Evolutionary conservation across 371 early-diverging fungal species (phyloP).

Genomic region (Rhizopus stolonifer): DNA sequence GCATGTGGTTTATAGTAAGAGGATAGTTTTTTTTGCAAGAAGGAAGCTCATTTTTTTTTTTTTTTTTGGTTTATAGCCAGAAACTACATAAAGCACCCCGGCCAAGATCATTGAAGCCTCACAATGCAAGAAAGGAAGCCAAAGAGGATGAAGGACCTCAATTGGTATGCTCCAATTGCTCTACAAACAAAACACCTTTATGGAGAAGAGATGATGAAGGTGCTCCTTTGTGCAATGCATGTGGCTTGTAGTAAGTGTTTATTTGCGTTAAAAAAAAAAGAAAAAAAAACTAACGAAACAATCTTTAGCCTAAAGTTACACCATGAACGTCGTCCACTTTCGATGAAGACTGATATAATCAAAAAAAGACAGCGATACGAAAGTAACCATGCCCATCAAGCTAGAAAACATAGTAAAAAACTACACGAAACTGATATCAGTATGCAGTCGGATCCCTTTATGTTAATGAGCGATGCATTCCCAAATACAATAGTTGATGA

Average conservation of each 20-base stretch:
- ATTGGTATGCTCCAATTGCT: conserved; percentile 80
- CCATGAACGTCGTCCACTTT: conserved; percentile 66
- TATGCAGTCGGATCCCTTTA: background rate
- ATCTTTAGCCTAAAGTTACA: conserved; percentile 69
- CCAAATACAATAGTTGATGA: conserved; percentile 2
- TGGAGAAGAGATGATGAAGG: conserved; percentile 89
- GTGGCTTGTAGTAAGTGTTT: conserved; percentile 78
- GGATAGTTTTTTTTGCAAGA: background rate
- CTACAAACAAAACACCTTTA: conserved; percentile 84
- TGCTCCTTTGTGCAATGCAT: conserved; percentile 88
- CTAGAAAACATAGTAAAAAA: conserved; percentile 4
- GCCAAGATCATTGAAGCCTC: conserved; percentile 40
- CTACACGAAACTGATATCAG: background rate
- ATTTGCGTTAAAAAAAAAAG: background rate
- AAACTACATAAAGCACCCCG: conserved; percentile 74
- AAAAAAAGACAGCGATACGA: conserved; percentile 72
- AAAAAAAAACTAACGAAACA: background rate
- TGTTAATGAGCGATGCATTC: background rate
- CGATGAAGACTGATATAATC: conserved; percentile 72
- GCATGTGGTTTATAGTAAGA: conserved; percentile 86
- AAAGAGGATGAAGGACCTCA: conserved; percentile 31
- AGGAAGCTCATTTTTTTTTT: no score
- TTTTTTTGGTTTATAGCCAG: conserved; percentile 6
- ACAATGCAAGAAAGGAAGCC: conserved; percentile 16
- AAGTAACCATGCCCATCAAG: conserved; percentile 13